Base-by-base conservation (phyloP, 345 rosid species). In the Salix koriyanagi region DNA sequence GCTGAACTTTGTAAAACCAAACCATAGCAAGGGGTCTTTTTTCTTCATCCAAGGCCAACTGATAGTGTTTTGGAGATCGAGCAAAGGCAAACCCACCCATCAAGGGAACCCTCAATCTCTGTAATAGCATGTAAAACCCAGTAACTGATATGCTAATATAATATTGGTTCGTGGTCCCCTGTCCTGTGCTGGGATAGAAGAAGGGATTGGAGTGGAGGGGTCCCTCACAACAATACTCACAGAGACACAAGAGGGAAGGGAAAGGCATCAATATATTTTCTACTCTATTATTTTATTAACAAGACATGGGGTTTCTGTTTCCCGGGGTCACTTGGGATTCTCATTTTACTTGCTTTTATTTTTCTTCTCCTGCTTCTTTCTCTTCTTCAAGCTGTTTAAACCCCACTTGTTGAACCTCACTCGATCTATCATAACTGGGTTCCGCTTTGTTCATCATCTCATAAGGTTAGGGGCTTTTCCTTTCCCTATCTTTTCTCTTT, bases 201-300 rank as follows among this genome's bases (percentile, higher is more conserved):
- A 46, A 46, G 54, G 72, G 65, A 75, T n/a, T 69, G 69, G 73
- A 46, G 30, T 13, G 81, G 79, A 46, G 50, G 50, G 50, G 50
- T 46, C 50, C 15, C 50, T 46, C 50, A 46, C 50, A 14, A 14
- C 50, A 46, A 46, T 5, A 46, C 70, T 60, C 74, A 44, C 75
- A 75, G 77, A 74, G 77, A 74, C 79, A 83, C 7, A 60, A 71
- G 39, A 76, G 76, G 80, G 50, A 46, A 46, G 16, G 50, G 50
- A 46, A 41, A 46, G 50, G 50, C 50, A 46, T 46, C 50, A 46
- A 11, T 46, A 46, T 14, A 46, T 46, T 68, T 52, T 74, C 50
- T 65, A 11, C 37, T 65, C 52, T 25, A 41, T 67, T 48, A 3
- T 46, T 60, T 64, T 37, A 21, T 61, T 70, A 7, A 13, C 62